Evolutionary conservation across 768 basidiomycete genomes (phyloP).

Genomic region (Tremella yokohamensis): DNA sequence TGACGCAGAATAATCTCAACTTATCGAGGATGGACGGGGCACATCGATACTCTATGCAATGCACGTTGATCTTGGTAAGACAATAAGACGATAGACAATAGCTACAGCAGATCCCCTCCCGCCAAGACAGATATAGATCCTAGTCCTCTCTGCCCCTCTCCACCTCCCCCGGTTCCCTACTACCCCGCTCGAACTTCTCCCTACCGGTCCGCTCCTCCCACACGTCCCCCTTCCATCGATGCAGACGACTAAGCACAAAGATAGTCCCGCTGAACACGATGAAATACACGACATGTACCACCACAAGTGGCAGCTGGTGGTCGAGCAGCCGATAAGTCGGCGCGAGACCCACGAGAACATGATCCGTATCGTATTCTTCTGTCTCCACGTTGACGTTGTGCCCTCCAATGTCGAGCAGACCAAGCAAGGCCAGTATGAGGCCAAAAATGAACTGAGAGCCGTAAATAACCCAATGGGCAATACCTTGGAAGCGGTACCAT

Average conservation of each 20-base stretch:
- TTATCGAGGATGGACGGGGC: too few species aligned
- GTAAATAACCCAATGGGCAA: constrained; percentile 22
- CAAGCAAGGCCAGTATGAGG: constrained; percentile 20
- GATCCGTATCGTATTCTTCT: constrained; percentile 2
- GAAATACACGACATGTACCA: neutral
- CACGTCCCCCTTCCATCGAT: neutral
- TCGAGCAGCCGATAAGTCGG: neutral
- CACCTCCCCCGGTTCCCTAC: too few species aligned
- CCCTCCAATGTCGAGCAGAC: constrained; percentile 34
- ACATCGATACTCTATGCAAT: too few species aligned
- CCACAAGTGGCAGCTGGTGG: neutral
- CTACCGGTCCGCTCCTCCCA: neutral
- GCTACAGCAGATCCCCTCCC: too few species aligned
- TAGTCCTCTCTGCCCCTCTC: too few species aligned
- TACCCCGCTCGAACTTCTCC: neutral
- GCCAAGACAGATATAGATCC: too few species aligned
- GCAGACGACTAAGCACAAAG: neutral
- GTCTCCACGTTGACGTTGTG: constrained; percentile 15
- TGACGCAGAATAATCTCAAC: too few species aligned
- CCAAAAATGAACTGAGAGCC: constrained; percentile 19
- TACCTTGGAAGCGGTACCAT: constrained; percentile 23
- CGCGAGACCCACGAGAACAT: neutral
- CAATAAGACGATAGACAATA: too few species aligned
- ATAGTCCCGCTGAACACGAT: neutral
- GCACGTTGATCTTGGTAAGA: too few species aligned